A percentile compares a stretch with the other conserved stretches of the same genome.
Conservation (phyloP, 257 asterid species). For the Solanum arcanum region DNA sequence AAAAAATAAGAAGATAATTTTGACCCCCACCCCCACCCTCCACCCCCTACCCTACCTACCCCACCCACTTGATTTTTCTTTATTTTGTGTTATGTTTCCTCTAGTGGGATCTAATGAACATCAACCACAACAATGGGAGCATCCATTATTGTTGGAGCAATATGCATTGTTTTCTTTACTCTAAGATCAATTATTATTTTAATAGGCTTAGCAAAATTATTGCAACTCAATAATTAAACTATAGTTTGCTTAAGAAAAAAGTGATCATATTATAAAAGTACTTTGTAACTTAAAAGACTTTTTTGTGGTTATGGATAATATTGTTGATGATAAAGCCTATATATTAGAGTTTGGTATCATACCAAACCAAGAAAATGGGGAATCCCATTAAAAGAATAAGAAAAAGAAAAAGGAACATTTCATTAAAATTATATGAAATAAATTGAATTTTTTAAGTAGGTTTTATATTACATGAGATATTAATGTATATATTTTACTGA, state of each 20-base stretch:
- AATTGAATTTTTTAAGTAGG: background rate
- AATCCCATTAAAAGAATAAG: background rate
- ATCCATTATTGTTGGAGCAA: background rate
- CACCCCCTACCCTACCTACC: background rate
- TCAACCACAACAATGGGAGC: background rate
- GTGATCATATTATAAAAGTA: background rate
- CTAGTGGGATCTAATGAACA: background rate
- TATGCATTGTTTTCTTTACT: background rate
- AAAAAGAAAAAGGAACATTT: too few species aligned
- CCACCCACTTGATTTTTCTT: background rate
- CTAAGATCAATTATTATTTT: background rate
- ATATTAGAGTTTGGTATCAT: background rate
- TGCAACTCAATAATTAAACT: background rate
- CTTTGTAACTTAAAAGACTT: background rate
- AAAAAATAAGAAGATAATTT: background rate
- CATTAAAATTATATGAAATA: too few species aligned
- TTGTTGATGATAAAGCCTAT: background rate
- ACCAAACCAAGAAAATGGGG: background rate
- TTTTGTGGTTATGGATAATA: background rate
- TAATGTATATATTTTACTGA: rapidly evolving
- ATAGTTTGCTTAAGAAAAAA: background rate
- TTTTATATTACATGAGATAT: background rate
- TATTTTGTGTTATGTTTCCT: background rate
- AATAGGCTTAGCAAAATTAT: background rate
- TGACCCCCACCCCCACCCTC: background rate